These are phyloP conservation scores for Gaertneriomyces sp. DNA, from an alignment of 192 early-diverging fungal genomes.

Conservation along the genomic window DNA sequence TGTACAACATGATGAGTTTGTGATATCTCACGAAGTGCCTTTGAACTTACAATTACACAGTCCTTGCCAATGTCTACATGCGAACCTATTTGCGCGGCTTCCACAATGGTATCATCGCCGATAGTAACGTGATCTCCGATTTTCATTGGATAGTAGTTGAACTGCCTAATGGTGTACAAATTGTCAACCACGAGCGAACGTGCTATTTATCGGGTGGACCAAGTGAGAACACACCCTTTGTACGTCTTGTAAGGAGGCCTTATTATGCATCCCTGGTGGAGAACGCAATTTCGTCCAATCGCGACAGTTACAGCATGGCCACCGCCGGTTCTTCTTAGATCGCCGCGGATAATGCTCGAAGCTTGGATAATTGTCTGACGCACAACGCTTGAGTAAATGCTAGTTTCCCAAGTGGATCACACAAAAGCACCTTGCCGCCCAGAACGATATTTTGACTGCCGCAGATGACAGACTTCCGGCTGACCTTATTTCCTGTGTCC, in stretches of 20 bases:
- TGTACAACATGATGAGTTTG: background rate
- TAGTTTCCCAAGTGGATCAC: background rate
- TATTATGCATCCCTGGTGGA: constrained; percentile 72
- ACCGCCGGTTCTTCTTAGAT: constrained; percentile 80
- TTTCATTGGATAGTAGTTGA: constrained; percentile 97
- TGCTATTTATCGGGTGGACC: background rate
- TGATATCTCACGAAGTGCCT: background rate
- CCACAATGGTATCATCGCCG: constrained; percentile 82
- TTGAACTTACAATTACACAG: constrained; percentile 81
- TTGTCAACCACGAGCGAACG: no score
- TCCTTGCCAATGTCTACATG: constrained; percentile 89
- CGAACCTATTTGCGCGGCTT: constrained; percentile 88
- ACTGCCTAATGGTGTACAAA: constrained; percentile 51
- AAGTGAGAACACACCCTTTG: constrained; percentile 59
- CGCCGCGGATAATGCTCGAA: constrained; percentile 88
- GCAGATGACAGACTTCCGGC: constrained; percentile 86
- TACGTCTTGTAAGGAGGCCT: constrained; percentile 94
- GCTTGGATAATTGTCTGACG: constrained; percentile 86
- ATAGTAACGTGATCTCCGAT: constrained; percentile 91
- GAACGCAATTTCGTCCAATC: constrained; percentile 86
- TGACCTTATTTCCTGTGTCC: constrained; percentile 97
- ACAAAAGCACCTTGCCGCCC: constrained; percentile 75
- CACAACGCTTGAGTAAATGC: background rate
- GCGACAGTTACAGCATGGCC: constrained; percentile 86
- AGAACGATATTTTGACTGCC: constrained; percentile 95